These are phyloP conservation scores for Acidiella bohemica DNA, from an alignment of 495 filamentous ascomycete genomes.

Conservation along the genomic window DNA sequence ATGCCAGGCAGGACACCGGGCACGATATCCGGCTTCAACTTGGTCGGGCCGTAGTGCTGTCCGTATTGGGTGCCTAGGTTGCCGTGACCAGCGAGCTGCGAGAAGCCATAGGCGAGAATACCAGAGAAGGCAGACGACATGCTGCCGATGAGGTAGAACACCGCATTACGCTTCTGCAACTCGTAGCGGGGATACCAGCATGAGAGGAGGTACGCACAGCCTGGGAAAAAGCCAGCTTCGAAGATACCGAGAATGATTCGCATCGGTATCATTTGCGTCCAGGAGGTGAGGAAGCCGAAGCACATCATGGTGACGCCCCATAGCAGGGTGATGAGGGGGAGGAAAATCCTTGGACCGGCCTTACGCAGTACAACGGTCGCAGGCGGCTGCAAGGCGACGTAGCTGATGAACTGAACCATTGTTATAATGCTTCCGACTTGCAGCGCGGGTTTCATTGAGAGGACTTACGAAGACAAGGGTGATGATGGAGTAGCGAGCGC, in stretches of 20 bases:
- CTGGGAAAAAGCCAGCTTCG: constrained; percentile 17
- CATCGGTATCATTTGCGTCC: constrained; percentile 8
- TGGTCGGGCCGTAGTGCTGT: constrained; percentile 11
- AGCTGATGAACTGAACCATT: constrained; percentile 24
- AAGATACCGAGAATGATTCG: constrained; percentile 15
- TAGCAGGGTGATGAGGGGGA: constrained; percentile 15
- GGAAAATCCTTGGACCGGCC: constrained; percentile 15
- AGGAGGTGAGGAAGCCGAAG: constrained; percentile 15
- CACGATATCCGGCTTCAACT: background rate
- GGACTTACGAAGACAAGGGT: constrained; percentile 18
- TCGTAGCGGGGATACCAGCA: constrained; percentile 20
- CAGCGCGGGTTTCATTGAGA: too few relatives aligned
- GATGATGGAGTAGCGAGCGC: constrained; percentile 14
- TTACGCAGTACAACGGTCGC: constrained; percentile 15
- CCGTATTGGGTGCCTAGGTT: constrained; percentile 7
- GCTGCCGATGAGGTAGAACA: constrained; percentile 22
- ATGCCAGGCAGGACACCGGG: constrained; percentile 10
- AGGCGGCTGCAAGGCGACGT: constrained; percentile 17
- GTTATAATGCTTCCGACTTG: too few relatives aligned
- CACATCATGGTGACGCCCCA: constrained; percentile 15
- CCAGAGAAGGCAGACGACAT: constrained; percentile 20
- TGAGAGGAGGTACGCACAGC: constrained; percentile 12
- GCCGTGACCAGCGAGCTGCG: constrained; percentile 14
- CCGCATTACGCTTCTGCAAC: constrained; percentile 18
- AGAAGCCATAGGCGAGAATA: constrained; percentile 21